Evolutionary conservation across 108 stramenopile genomes (phyloP).

Genomic region (Cyclostephanos invisitatus): DNA sequence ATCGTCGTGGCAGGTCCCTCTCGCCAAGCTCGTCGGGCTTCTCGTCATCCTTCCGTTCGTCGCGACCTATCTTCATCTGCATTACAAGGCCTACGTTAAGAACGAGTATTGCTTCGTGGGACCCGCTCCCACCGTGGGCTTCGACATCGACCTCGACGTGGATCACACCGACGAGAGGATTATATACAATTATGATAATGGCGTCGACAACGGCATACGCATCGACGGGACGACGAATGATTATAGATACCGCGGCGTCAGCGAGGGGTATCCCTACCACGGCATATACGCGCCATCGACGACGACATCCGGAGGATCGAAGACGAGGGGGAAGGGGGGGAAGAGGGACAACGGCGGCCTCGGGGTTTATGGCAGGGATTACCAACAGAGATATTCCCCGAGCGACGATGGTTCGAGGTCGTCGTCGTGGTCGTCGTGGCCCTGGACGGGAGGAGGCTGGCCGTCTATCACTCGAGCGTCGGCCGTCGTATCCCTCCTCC

Average conservation of each 20-base stretch:
- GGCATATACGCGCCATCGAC: constrained; percentile 37
- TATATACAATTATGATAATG: background rate
- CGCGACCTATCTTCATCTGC: constrained; percentile 37
- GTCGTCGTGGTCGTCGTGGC: background rate
- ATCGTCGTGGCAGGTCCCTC: constrained; percentile 18
- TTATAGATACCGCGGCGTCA: background rate
- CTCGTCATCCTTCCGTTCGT: constrained; percentile 31
- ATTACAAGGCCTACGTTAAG: constrained; percentile 23
- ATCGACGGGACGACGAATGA: background rate
- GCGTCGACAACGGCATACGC: constrained; percentile 13
- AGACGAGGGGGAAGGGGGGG: constrained; percentile 18
- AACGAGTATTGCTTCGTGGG: constrained; percentile 43
- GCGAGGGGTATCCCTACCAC: constrained; percentile 7
- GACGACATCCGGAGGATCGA: background rate
- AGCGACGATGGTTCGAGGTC: background rate
- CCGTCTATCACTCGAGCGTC: constrained; percentile 36
- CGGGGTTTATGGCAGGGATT: constrained; percentile 5
- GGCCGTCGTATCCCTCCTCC: constrained; percentile 22
- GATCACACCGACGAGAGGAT: background rate
- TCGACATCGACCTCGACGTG: background rate
- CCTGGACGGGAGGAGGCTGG: constrained; percentile 14
- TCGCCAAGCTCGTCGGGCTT: constrained; percentile 33
- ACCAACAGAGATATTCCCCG: constrained; percentile 22
- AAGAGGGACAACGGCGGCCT: background rate
- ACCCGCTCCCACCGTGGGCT: constrained; percentile 4